Conservation (phyloP, 2,329 filamentous ascomycete species). For the Aspergillus caelatus region DNA sequence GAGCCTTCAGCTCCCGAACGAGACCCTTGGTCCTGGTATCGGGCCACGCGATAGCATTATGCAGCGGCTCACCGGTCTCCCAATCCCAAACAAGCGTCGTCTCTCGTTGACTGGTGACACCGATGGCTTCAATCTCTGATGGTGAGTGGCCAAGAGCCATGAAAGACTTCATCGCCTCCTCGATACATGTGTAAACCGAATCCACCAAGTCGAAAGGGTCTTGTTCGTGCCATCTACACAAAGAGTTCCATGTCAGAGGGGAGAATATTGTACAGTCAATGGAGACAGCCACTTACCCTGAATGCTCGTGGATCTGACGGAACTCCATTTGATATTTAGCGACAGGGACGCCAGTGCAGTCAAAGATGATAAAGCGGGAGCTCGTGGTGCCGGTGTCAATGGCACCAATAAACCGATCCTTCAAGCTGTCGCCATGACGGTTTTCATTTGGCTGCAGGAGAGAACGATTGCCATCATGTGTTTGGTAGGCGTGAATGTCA, state of each 20-base stretch:
- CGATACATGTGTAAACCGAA: slow-evolving; percentile 78
- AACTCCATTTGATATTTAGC: slow-evolving; percentile 87
- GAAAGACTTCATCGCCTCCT: slow-evolving; percentile 73
- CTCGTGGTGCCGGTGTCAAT: slow-evolving; percentile 93
- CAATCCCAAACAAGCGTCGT: slow-evolving; percentile 85
- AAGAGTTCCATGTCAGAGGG: slow-evolving; percentile 5
- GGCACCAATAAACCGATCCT: slow-evolving; percentile 70
- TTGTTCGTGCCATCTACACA: slow-evolving; percentile 81
- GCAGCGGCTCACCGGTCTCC: slow-evolving; percentile 75
- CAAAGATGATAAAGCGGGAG: slow-evolving; percentile 87
- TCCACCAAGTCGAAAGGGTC: slow-evolving; percentile 75
- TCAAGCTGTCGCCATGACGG: slow-evolving; percentile 34
- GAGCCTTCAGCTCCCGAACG: slow-evolving; percentile 74
- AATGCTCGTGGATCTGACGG: slow-evolving; percentile 78
- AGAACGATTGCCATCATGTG: slow-evolving; percentile 38
- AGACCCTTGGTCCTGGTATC: slow-evolving; percentile 78
- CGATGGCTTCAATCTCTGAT: slow-evolving; percentile 72
- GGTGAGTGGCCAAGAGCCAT: slow-evolving; percentile 67
- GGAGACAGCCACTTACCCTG: slow-evolving; percentile 65
- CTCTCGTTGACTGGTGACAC: slow-evolving; percentile 89
- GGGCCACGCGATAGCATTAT: slow-evolving; percentile 88
- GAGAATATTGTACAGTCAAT: neutral
- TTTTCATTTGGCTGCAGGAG: slow-evolving; percentile 40
- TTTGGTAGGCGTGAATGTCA: slow-evolving; percentile 32
- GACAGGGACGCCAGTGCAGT: slow-evolving; percentile 74